Conservation (phyloP, 169 alveolate genomes). For the Plasmodium vivax region DNA sequence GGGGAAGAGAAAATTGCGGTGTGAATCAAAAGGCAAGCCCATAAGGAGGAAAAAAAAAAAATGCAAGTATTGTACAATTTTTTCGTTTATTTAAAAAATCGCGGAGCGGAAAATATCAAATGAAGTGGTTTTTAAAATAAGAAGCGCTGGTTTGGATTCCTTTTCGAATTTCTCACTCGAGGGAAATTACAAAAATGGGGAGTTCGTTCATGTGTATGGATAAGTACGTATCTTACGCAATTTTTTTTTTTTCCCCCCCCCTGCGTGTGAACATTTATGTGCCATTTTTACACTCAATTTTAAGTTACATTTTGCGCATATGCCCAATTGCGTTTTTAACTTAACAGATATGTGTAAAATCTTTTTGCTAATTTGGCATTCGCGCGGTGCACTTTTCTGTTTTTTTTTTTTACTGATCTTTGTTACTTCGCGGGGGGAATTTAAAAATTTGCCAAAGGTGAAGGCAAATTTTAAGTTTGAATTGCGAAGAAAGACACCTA, state of each 20-base stretch:
- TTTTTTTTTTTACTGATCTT: neutral
- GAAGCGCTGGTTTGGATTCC: neutral
- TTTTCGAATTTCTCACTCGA: neutral
- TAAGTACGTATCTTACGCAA: neutral
- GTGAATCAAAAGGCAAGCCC: neutral
- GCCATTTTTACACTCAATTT: neutral
- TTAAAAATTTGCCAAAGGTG: neutral
- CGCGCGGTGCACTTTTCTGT: neutral
- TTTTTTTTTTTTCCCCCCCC: neutral
- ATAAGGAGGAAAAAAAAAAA: neutral
- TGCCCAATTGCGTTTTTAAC: neutral
- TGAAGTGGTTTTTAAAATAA: neutral
- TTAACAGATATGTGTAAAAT: neutral
- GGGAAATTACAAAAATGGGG: neutral
- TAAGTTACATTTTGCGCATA: neutral
- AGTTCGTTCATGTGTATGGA: neutral
- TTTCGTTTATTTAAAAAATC: neutral
- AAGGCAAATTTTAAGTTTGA: neutral
- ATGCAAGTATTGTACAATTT: neutral
- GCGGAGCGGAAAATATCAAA: conserved; percentile 7
- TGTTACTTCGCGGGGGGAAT: neutral
- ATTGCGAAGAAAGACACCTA: conserved; percentile 1
- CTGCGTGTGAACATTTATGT: neutral
- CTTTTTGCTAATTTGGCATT: neutral
- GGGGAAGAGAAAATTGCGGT: neutral